phyloP scores from a whole-genome alignment of 768 basidiomycete species.

The Pholiota conissans region DNA sequence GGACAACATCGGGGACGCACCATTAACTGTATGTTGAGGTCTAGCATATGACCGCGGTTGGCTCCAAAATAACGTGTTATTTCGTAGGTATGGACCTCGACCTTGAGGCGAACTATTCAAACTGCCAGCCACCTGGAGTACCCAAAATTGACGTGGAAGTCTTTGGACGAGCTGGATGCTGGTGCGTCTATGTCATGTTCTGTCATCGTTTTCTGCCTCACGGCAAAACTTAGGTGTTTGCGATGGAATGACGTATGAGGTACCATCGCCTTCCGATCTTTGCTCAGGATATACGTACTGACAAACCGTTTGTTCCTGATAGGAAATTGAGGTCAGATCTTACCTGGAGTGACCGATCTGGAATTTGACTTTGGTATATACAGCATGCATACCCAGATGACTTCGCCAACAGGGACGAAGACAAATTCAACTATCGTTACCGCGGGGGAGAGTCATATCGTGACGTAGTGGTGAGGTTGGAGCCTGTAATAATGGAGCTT shows the following conservation, averaged over 20 bases:
- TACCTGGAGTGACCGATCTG: not conserved
- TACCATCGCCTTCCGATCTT: slow-evolving; percentile 14
- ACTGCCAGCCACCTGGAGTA: slow-evolving; percentile 83
- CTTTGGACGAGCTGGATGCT: slow-evolving; percentile 95
- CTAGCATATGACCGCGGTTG: too few species aligned
- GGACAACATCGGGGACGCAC: slow-evolving; percentile 88
- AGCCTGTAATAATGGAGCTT: slow-evolving; percentile 99
- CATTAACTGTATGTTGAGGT: slow-evolving; percentile 76
- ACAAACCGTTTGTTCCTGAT: not conserved
- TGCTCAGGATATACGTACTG: not conserved
- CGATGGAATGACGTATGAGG: slow-evolving; percentile 98
- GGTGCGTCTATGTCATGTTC: slow-evolving; percentile 30
- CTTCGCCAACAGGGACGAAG: slow-evolving; percentile 96
- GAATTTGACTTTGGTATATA: not conserved
- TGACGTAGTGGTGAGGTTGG: slow-evolving; percentile 92
- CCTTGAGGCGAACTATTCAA: slow-evolving; percentile 88
- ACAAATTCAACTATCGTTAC: slow-evolving; percentile 99
- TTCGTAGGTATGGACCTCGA: slow-evolving; percentile 98
- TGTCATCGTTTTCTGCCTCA: not conserved
- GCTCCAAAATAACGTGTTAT: not conserved
- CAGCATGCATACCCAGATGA: slow-evolving; percentile 96
- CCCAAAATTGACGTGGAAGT: slow-evolving; percentile 97
- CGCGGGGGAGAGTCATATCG: slow-evolving; percentile 97
- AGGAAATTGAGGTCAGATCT: slow-evolving; percentile 83
- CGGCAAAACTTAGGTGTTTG: slow-evolving; percentile 64